Evolutionary conservation across 2,329 filamentous ascomycete genomes (phyloP).

Genomic region (Xylariaceae sp.): DNA sequence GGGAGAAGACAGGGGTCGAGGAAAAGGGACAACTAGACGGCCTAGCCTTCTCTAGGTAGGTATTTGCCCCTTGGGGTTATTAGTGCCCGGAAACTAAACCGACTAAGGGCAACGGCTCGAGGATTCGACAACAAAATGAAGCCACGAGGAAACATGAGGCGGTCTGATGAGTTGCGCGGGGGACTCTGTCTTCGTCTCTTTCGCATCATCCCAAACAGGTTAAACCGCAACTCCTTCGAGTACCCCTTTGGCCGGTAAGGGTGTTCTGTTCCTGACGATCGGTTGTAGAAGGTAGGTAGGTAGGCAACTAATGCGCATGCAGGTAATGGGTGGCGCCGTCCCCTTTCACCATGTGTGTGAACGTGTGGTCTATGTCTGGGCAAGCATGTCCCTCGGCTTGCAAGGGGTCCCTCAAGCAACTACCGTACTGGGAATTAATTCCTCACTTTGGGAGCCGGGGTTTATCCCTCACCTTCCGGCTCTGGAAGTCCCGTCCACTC

Average conservation of each 20-base stretch:
- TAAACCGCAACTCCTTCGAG: neutral
- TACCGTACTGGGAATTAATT: neutral
- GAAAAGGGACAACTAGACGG: neutral
- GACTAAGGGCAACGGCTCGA: neutral
- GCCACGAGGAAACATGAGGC: too few species aligned
- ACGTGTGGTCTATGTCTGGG: neutral
- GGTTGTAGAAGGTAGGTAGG: neutral
- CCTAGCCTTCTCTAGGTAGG: neutral
- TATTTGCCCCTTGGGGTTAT: neutral
- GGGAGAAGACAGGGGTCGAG: neutral
- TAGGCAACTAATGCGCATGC: neutral
- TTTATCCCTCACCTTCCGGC: neutral
- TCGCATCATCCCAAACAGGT: neutral
- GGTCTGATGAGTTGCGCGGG: too few species aligned
- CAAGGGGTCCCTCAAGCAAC: neutral
- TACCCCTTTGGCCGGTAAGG: neutral
- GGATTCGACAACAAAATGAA: too few species aligned
- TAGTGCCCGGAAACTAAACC: neutral
- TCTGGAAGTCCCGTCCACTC: neutral
- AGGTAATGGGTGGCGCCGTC: neutral
- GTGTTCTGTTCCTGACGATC: neutral
- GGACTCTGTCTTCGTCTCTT: neutral
- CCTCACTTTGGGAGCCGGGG: neutral
- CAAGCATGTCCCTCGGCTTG: neutral
- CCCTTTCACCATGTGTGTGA: neutral